Evolutionary conservation across 2,329 filamentous ascomycete genomes (phyloP).

Genomic region (Penicillium sp.): DNA sequence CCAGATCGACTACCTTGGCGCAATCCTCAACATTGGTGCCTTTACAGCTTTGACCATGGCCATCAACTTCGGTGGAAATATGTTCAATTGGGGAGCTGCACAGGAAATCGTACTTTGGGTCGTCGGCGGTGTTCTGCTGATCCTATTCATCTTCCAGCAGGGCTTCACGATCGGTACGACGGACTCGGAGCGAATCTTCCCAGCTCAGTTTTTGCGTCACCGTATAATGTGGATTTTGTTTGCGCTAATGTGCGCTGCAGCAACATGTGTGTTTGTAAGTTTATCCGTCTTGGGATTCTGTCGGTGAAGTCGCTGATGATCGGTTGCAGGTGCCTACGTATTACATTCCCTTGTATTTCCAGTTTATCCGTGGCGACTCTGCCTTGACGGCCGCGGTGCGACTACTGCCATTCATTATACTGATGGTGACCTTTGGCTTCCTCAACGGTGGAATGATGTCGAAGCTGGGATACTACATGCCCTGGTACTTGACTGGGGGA

Average conservation of each 20-base stretch:
- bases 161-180: constrained; percentile 11
- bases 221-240: constrained; percentile 17
- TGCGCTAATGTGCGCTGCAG: constrained; percentile 7
- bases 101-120: constrained; percentile 49
- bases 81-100: constrained; percentile 52
- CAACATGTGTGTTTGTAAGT: constrained; percentile 17
- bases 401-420: constrained; percentile 28
- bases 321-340: constrained; percentile 15
- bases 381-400: constrained; percentile 18
- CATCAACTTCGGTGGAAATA: constrained; percentile 53
- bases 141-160: constrained; percentile 48
- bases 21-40: constrained; percentile 47
- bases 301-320: constrained; percentile 30
- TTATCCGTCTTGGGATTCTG: neutral
- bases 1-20: constrained; percentile 51
- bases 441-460: constrained; percentile 15
- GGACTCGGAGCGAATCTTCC: constrained; percentile 10
- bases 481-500: constrained; percentile 21
- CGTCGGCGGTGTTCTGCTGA: constrained; percentile 47
- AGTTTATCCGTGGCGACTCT: constrained; percentile 20
- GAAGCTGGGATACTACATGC: constrained; percentile 20
- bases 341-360: constrained; percentile 22
- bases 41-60: constrained; percentile 50
- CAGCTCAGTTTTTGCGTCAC: constrained; percentile 7
- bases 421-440: constrained; percentile 12